phyloP scores from a whole-genome alignment of 768 basidiomycete genomes.

The Dioszegia aurantiaca region DNA sequence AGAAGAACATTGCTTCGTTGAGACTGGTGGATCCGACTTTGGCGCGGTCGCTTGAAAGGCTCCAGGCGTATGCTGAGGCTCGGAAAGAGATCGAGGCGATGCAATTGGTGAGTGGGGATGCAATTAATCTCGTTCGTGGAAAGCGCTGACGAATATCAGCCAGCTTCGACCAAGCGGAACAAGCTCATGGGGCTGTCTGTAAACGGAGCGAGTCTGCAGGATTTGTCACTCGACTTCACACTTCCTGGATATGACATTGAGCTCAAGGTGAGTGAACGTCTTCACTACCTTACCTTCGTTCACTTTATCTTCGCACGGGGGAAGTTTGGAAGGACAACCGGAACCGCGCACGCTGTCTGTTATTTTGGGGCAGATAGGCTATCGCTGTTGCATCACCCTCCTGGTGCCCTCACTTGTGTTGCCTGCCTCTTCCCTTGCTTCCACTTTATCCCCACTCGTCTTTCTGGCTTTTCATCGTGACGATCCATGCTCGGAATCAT shows the following conservation, averaged over 20 bases:
- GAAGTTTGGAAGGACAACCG: too few species aligned
- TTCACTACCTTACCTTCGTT: too few species aligned
- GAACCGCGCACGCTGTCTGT: too few species aligned
- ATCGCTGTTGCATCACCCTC: too few species aligned
- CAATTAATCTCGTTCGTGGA: too few species aligned
- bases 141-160: conserved; percentile 3
- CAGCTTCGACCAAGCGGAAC: conserved; percentile 34
- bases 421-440: too few species aligned
- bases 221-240: conserved; percentile 92
- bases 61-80: conserved; percentile 59
- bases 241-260: conserved; percentile 94
- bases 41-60: conserved; percentile 76
- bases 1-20: conserved; percentile 75
- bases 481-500: too few species aligned
- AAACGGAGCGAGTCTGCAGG: conserved; percentile 66
- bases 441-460: background rate
- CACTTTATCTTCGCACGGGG: too few species aligned
- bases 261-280: conserved; percentile 62
- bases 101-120: conserved; percentile 40
- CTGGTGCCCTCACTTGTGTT: too few species aligned
- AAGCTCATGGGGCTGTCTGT: conserved; percentile 39
- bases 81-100: conserved; percentile 58
- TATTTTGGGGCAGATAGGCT: too few species aligned
- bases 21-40: conserved; percentile 79
- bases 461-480: background rate